phyloP scores from a whole-genome alignment of 371 early-diverging fungal species.

The Haplosporangium sp. region DNA sequence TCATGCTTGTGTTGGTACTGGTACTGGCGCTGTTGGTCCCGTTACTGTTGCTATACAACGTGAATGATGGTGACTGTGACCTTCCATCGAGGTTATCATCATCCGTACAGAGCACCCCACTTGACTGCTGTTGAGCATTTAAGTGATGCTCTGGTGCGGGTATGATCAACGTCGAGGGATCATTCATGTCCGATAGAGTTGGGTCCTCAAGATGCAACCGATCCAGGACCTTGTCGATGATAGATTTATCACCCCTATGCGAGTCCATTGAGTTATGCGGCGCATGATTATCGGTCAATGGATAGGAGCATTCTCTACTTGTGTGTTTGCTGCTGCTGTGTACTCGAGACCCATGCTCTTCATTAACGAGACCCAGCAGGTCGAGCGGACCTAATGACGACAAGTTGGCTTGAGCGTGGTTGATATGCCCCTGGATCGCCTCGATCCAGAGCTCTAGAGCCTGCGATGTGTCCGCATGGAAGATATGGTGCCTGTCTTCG shows the following conservation, averaged over 20 bases:
- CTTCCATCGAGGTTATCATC: conserved; percentile 22
- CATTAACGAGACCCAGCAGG: neutral
- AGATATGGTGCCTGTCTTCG: conserved; percentile 30
- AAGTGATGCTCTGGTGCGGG: conserved; percentile 28
- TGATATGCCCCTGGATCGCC: conserved; percentile 25
- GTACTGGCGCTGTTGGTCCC: neutral
- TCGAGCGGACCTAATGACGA: conserved; percentile 5
- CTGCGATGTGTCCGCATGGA: conserved; percentile 23
- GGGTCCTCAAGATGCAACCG: conserved; percentile 34
- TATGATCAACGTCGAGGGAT: conserved; percentile 41
- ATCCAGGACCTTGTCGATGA: conserved; percentile 43
- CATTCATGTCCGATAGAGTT: conserved; percentile 41
- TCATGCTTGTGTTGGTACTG: conserved; percentile 8
- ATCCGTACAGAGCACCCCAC: neutral
- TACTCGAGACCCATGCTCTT: neutral
- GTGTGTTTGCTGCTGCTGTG: too few relatives aligned
- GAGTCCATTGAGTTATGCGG: neutral
- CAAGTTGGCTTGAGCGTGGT: conserved; percentile 13
- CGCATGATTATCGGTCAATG: too few relatives aligned
- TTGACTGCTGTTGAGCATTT: neutral
- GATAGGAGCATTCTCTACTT: too few relatives aligned
- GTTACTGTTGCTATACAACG: neutral
- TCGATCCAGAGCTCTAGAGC: conserved; percentile 36
- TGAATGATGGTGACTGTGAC: conserved; percentile 8
- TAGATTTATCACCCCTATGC: conserved; percentile 4